A percentile compares a stretch with the other conserved stretches of the same genome.
Conservation (phyloP, 495 filamentous ascomycete genomes). For the Usnea hakonensis region DNA sequence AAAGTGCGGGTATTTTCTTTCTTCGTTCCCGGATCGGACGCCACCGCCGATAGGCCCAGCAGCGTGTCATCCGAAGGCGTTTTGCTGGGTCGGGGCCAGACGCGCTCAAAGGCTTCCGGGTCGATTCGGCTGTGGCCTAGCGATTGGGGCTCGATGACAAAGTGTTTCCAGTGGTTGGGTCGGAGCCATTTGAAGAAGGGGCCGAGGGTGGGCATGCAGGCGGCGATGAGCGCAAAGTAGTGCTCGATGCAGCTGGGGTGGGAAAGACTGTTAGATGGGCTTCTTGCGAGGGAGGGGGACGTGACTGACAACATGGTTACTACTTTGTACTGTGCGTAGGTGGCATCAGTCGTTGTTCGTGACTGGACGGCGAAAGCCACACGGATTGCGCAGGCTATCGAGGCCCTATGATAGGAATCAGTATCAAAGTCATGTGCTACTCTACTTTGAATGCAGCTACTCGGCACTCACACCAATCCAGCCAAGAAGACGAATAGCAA, state of each 20-base stretch:
- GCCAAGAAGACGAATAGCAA: constrained; percentile 14
- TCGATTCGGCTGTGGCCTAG: background rate
- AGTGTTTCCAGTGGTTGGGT: constrained; percentile 13
- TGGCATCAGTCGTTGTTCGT: constrained; percentile 15
- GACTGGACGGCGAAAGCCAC: constrained; percentile 13
- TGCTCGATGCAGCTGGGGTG: constrained; percentile 17
- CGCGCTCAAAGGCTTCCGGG: constrained; percentile 2
- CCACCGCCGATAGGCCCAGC: background rate
- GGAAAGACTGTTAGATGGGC: background rate
- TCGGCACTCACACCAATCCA: constrained; percentile 10
- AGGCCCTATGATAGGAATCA: background rate
- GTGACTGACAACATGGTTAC: constrained; percentile 13
- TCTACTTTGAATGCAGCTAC: background rate
- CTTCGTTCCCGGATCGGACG: background rate
- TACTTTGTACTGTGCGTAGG: constrained; percentile 16
- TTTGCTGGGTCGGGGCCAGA: constrained; percentile 1
- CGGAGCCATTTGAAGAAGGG: constrained; percentile 16
- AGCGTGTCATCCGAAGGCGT: background rate
- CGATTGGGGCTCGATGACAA: background rate
- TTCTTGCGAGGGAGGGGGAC: background rate
- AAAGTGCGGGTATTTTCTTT: background rate
- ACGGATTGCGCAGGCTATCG: constrained; percentile 12
- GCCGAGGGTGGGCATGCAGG: constrained; percentile 20
- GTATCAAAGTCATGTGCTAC: no score
- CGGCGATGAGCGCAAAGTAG: constrained; percentile 16